These are phyloP conservation scores for Alternaria angustiovoidea DNA, from an alignment of 2,329 filamentous ascomycete genomes.

Conservation along the genomic window DNA sequence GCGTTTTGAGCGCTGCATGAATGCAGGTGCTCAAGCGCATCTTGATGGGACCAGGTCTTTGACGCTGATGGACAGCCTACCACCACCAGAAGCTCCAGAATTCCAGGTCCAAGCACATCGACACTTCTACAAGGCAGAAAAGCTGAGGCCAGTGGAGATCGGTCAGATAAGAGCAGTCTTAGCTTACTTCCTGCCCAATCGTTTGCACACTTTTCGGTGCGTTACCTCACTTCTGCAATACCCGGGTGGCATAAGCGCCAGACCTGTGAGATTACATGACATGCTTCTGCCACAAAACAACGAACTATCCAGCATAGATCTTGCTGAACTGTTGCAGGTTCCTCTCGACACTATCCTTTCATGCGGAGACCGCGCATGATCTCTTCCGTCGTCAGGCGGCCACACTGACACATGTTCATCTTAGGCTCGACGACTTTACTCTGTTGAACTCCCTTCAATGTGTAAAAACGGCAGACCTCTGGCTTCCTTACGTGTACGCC, in stretches of 20 bases:
- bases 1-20: neutral
- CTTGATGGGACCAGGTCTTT: neutral
- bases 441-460: neutral
- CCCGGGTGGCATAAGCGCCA: neutral
- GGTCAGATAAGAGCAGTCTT: neutral
- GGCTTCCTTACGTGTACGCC: neutral
- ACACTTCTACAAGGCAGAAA: neutral
- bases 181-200: neutral
- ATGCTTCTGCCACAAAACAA: neutral
- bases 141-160: neutral
- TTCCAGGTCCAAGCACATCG: neutral
- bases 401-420: neutral
- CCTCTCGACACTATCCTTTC: neutral
- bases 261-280: neutral
- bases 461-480: neutral
- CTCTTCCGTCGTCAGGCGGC: neutral
- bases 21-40: neutral
- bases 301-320: neutral
- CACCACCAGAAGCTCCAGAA: neutral
- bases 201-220: neutral
- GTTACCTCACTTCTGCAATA: neutral
- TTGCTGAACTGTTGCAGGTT: neutral
- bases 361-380: neutral
- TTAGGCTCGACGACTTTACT: neutral
- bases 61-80: neutral